Evolutionary conservation across 2,329 filamentous ascomycete genomes (phyloP), one percentile per base, ranked within the genome.

Genomic region (Ophiocordyceps robertsii): DNA sequence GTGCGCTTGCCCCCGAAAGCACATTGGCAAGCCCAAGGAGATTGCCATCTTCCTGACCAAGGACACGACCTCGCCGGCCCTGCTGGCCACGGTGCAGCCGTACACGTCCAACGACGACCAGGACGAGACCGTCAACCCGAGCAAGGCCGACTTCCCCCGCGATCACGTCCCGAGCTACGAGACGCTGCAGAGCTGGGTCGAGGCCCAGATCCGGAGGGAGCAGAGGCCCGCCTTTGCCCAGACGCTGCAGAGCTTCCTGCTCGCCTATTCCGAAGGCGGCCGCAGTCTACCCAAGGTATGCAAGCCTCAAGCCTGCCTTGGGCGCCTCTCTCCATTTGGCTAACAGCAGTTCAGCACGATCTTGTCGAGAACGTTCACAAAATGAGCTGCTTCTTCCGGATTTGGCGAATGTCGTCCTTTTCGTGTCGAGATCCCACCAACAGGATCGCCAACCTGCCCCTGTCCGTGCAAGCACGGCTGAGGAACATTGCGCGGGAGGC

Each of bases 351-450:
- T 21, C 50, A 69, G 66, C 57, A 63, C 46, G 55, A 60, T 27
- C 58, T 71, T 27, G 61, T 69, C 14, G 55, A 52, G 38, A 63
- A 65, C 46, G 65, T 70, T 32, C 63, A 68, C 46, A 58, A 59
- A 40, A 62, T 72, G 58, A 66, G 65, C 47, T 70, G 66, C 54
- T 66, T 71, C 58, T 72, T 70, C 53, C 64, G 59, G 46, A 68
- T 72, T 47, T 72, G 64, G 67, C 64, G 62, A 44, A 63, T 64
- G 16, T 54, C 58, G 7, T 57, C 56, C 1, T 69, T 72, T 46
- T 61, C 57, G 49, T 69, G 61, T 49, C 56, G 57, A 19, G 61
- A 61, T 43, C 61, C 62, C 2, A 53, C 54, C 42, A 61, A 63
- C 38, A 64, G 62, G 38, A 49, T 62, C 31, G 55, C 54, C 37